Evolutionary conservation across 1,284 basidiomycete genomes (phyloP).

Genomic region (Cryptococcus hybrid): DNA sequence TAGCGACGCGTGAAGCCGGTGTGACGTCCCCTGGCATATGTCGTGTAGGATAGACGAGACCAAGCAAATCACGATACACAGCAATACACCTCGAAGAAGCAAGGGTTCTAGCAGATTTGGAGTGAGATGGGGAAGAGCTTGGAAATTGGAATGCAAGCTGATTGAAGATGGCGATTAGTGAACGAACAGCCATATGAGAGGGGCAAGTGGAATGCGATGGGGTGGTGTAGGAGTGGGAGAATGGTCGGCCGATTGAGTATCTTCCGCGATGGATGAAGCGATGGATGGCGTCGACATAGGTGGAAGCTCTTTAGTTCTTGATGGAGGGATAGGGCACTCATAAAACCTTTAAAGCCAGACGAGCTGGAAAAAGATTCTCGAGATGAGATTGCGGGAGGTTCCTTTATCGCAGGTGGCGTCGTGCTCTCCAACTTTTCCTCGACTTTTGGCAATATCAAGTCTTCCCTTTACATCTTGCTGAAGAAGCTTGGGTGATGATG

Average conservation of each 20-base stretch:
- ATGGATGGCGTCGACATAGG: constrained; percentile 1
- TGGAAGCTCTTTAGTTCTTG: constrained; percentile 22
- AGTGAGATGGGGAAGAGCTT: constrained; percentile 33
- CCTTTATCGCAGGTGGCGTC: neutral
- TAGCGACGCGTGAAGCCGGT: constrained; percentile 16
- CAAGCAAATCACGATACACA: constrained; percentile 53
- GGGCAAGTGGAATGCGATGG: constrained; percentile 37
- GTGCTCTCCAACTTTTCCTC: neutral
- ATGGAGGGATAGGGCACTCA: constrained; percentile 34
- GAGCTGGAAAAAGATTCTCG: constrained; percentile 4
- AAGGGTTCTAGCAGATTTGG: constrained; percentile 42
- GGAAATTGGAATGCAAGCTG: constrained; percentile 50
- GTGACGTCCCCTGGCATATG: constrained; percentile 20
- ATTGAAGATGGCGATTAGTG: constrained; percentile 54
- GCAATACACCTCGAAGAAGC: constrained; percentile 51
- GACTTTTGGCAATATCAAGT: neutral
- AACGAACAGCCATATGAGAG: constrained; percentile 45
- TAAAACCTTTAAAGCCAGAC: constrained; percentile 30
- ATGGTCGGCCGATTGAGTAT: neutral
- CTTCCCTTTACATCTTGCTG: constrained; percentile 33
- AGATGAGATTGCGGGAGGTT: neutral
- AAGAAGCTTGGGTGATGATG: constrained; percentile 42
- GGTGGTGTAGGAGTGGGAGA: neutral
- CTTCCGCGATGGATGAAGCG: constrained; percentile 10
- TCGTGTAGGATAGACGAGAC: constrained; percentile 46